Base-by-base conservation (phyloP, 2,329 filamentous ascomycete genomes). In the Sarocladium brachiariae region DNA sequence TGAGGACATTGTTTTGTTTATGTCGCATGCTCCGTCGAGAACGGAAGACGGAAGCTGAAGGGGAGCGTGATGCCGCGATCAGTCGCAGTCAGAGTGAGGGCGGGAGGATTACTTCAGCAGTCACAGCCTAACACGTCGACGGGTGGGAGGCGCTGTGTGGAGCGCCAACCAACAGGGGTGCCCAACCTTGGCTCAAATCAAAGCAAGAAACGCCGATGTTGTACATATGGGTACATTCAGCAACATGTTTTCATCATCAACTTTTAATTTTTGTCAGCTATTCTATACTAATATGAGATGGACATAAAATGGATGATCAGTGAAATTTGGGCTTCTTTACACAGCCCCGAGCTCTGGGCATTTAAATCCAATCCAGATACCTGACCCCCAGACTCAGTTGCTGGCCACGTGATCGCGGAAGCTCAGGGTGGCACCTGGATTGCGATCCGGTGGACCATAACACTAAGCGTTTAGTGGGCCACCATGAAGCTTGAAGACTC, bases 1-100 rank as follows among this genome's bases (percentile, higher is more conserved):
- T 55, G 62, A 59, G 53, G 70, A 60, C 74, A 76, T 68, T 52
- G 57, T 55, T 4, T 18, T 37, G 43, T n/a, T 31, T 23, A 3
- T 49, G 30, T 16, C 46, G 31, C 31, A 49, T 35, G 33, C 46
- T 49, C 46, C 46, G 46, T 49, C 46, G 19, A 14, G 30, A 31
- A 49, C 46, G 46, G 25, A 31, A 14, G 31, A 47, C 33, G 27
- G 16, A 33, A 19, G 27, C 14, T 18, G 27, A 31, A 25, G 16
- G 11, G 43, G 13, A 21, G 27, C 7, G 16, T 33, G 43, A 47
- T 47, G 43, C 27, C 43, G n/a, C 27, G 33, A 25, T 7, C 10
- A 25, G 10, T 31, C 16, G 43, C 43, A 23, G 43, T 21, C 13
- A 16, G 21, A 8, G 43, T 31, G 43, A 18, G 16, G 43, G 43